phyloP scores from a whole-genome alignment of 1,284 basidiomycete genomes.

The Cutaneotrichosporon sp. region DNA sequence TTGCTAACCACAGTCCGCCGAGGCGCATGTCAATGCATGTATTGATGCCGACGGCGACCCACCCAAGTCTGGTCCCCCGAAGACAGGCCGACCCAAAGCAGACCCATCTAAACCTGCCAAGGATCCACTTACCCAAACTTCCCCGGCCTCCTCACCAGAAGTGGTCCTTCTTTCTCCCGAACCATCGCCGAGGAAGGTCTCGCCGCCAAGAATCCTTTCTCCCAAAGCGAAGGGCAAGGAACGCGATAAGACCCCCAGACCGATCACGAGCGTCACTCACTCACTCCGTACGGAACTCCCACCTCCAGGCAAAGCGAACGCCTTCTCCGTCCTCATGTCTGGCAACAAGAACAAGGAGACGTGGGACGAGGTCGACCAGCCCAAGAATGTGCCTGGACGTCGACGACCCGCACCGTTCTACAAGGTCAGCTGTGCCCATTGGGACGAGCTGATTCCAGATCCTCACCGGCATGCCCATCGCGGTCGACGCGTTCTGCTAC shows the following conservation, averaged over 20 bases:
- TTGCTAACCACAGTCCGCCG: constrained; percentile 32
- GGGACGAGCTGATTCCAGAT: constrained; percentile 40
- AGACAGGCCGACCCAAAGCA: constrained; percentile 3
- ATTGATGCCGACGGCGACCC: constrained; percentile 32
- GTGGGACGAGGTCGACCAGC: constrained; percentile 71
- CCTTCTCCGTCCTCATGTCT: constrained; percentile 79
- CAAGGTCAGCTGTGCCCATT: constrained; percentile 60
- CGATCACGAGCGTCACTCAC: constrained; percentile 34
- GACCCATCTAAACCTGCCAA: not conserved
- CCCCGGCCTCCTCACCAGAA: not conserved
- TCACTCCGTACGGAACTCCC: constrained; percentile 19
- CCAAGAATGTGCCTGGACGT: constrained; percentile 31
- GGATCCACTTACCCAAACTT: not conserved
- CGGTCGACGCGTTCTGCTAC: constrained; percentile 93
- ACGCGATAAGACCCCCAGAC: constrained; percentile 14
- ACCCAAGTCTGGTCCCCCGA: not conserved
- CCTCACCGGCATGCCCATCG: constrained; percentile 95
- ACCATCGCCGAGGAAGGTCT: not conserved
- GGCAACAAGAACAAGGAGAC: constrained; percentile 73
- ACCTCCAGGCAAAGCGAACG: constrained; percentile 51
- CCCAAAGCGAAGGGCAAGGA: not conserved
- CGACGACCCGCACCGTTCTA: constrained; percentile 81
- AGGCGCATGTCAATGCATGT: constrained; percentile 51
- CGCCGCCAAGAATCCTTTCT: not conserved
- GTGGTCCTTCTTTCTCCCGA: not conserved